Base-by-base conservation (phyloP, 495 filamentous ascomycete species). In the Penicillium argentinense region DNA sequence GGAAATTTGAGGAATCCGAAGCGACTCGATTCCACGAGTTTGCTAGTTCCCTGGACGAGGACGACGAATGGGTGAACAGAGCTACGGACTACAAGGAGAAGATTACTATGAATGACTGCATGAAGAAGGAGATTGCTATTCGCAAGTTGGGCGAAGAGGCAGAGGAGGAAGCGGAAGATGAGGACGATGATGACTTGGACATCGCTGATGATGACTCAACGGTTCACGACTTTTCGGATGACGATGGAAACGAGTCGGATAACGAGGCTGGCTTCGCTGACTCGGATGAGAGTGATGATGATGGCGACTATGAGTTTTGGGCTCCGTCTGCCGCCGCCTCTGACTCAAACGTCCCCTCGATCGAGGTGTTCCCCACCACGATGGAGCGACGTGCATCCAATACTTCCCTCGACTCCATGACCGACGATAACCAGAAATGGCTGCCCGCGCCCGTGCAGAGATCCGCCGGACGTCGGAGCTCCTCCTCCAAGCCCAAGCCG, bases 201-300 rank as follows among this genome's bases (percentile, higher is more conserved):
- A 75, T 76, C 25, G 72, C 77, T 4, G 78, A 81, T 22, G 82
- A 84, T 53, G 78, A 69, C 9, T 88, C 85, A 38, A 74, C 69
- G 16, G 79, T 86, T 32, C 82, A 85, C 47, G 83, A 87, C 40
- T 80, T 79, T 47, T 72, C 68, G 33, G 76, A 74, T 4, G 75
- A 79, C 26, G 87, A 84, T 59, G 89, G 89, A 9, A 91, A 92
- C 54, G 89, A 96, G 54, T 93, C 91, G n/a, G 92, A 97, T 62
- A 90, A 96, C 57, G 93, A 98, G 69, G 83, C 83, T 51, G 93
- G 93, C 2, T 96, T 97, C 60, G 92, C 90, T 32, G 87, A 86
- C 9, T 92, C 88, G 0, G 91, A 96, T 50, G 87, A 89, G 29
- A 88, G 88, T 47, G 60, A 63, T 21, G 88, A 91, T 58, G 82